These are phyloP conservation scores for Carex pumila DNA, from an alignment of 176 grass and related monocot genomes.

Conservation along the genomic window DNA sequence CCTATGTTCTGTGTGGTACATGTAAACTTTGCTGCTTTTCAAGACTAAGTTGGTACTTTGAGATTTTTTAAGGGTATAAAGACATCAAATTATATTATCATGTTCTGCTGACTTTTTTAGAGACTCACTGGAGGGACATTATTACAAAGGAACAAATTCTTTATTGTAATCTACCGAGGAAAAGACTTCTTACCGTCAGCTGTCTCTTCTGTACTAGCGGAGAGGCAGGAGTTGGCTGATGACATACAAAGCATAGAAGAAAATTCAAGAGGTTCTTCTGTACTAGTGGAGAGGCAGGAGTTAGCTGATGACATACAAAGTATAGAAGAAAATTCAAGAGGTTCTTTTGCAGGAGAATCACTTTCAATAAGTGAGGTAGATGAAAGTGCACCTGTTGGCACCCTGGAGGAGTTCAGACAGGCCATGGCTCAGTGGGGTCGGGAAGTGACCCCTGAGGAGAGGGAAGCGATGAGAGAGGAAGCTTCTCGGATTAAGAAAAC, in stretches of 20 bases:
- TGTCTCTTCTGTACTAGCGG: slow-evolving; percentile 55
- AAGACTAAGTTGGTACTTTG: not conserved
- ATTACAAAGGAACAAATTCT: slow-evolving; percentile 92
- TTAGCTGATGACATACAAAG: slow-evolving; percentile 34
- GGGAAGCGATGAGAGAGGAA: slow-evolving; percentile 80
- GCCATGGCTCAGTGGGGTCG: slow-evolving; percentile 85
- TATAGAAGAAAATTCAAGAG: slow-evolving; percentile 69
- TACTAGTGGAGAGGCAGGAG: too few relatives aligned
- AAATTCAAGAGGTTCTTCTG: slow-evolving; percentile 36
- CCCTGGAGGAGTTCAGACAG: slow-evolving; percentile 89
- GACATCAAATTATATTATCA: slow-evolving; percentile 17
- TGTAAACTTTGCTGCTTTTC: not conserved
- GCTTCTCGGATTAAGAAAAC: slow-evolving; percentile 67
- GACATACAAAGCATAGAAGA: slow-evolving; percentile 80
- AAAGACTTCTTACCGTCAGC: slow-evolving; percentile 85
- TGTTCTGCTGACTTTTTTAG: slow-evolving; percentile 16
- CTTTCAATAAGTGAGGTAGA: slow-evolving; percentile 8
- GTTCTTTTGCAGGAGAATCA: slow-evolving; percentile 23
- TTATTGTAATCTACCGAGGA: slow-evolving; percentile 92
- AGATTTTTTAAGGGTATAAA: slow-evolving; percentile 5
- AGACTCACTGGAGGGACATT: slow-evolving; percentile 81
- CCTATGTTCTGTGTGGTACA: too few relatives aligned
- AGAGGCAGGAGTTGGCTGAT: slow-evolving; percentile 80
- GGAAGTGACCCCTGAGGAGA: slow-evolving; percentile 65
- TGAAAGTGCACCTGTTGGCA: slow-evolving; percentile 68